A percentile compares a stretch with the other conserved stretches of the same genome.
Evolutionary conservation across 495 filamentous ascomycete genomes (phyloP).

Genomic region (Penicillium canariense): DNA sequence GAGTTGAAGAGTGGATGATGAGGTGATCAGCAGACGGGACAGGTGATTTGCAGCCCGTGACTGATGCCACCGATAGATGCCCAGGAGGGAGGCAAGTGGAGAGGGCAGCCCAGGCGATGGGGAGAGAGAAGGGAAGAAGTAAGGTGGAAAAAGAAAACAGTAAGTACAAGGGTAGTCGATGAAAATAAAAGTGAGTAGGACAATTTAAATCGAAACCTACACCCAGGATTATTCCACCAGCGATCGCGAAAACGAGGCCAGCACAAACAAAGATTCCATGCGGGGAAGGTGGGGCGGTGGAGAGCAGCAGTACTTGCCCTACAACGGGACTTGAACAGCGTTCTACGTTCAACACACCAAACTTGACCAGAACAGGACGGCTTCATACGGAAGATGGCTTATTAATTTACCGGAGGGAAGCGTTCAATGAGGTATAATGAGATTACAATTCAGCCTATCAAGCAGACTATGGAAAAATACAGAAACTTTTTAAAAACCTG

Average conservation of each 20-base stretch:
- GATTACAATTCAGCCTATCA: conserved; percentile 24
- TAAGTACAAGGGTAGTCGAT: too few species aligned
- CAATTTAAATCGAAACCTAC: neutral
- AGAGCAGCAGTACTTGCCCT: neutral
- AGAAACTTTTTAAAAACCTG: conserved; percentile 21
- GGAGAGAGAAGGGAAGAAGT: too few species aligned
- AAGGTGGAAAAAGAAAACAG: too few species aligned
- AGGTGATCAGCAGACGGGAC: conserved; percentile 29
- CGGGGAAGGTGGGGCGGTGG: conserved; percentile 10
- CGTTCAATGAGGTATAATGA: conserved; percentile 10
- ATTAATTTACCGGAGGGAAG: too few species aligned
- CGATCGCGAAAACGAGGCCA: neutral
- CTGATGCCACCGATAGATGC: conserved; percentile 10
- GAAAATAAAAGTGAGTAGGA: neutral
- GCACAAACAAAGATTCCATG: conserved; percentile 6
- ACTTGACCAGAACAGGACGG: too few species aligned
- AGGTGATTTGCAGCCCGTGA: conserved; percentile 30
- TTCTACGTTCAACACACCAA: too few species aligned
- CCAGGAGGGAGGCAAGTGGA: neutral
- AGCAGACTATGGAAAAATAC: conserved; percentile 11
- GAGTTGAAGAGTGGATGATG: conserved; percentile 18
- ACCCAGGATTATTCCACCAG: neutral
- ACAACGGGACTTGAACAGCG: too few species aligned
- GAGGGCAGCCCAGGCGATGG: neutral
- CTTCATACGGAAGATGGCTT: too few species aligned